Percentiles rank a stretch among this genome's conserved stretches.
Conservation (phyloP, 108 stramenopile species). For the Pseudonitzschia pungens region DNA sequence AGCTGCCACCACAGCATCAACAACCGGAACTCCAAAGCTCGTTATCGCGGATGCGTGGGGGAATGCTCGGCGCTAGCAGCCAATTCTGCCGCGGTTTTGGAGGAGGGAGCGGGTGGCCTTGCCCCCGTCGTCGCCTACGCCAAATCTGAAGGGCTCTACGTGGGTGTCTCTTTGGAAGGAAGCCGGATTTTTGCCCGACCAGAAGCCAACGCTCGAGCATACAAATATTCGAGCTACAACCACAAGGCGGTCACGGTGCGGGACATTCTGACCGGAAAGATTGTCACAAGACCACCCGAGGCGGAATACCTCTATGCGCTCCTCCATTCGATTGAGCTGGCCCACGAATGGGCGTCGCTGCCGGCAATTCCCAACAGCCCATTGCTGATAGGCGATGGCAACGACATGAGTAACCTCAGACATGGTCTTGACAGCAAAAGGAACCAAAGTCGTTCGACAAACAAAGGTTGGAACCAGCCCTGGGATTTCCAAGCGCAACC, state of each 20-base stretch:
- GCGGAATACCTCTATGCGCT: slow-evolving; percentile 79
- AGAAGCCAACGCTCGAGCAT: slow-evolving; percentile 76
- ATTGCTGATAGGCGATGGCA: slow-evolving; percentile 15
- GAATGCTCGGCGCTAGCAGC: not conserved
- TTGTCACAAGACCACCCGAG: slow-evolving; percentile 66
- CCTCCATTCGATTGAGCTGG: slow-evolving; percentile 71
- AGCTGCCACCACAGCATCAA: not conserved
- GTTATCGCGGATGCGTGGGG: not conserved
- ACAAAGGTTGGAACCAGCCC: slow-evolving; percentile 45
- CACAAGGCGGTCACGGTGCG: slow-evolving; percentile 54
- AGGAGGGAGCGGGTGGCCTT: slow-evolving; percentile 33
- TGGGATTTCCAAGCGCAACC: slow-evolving; percentile 19
- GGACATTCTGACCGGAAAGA: slow-evolving; percentile 75
- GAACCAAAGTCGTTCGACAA: not conserved
- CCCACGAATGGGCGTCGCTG: slow-evolving; percentile 70
- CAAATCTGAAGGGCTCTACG: slow-evolving; percentile 82
- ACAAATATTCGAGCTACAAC: slow-evolving; percentile 57
- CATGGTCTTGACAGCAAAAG: not conserved
- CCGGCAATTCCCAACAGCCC: slow-evolving; percentile 32
- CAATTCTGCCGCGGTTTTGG: not conserved
- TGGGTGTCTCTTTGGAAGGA: slow-evolving; percentile 87
- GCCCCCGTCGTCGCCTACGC: slow-evolving; percentile 89
- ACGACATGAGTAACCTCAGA: not conserved
- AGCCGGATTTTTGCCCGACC: slow-evolving; percentile 72
- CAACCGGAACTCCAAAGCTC: not conserved